Percentiles rank a stretch among this genome's conserved stretches.
Conservation (phyloP, 768 basidiomycete species). For the Cystofilobasidium macerans region DNA sequence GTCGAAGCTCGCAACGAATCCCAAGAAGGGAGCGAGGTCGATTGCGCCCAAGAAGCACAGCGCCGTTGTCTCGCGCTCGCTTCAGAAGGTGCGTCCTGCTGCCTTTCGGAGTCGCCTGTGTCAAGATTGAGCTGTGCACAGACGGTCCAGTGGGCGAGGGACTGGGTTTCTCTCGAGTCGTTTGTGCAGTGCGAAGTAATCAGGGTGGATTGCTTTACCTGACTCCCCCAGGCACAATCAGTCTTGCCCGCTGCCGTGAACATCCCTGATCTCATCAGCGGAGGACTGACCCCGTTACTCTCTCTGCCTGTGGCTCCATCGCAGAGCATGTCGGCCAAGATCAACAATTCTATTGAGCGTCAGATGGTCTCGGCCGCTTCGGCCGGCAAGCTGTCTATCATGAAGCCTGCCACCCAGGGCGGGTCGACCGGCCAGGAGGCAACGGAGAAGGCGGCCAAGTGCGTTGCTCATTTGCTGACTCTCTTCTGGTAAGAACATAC, state of each 20-base stretch:
- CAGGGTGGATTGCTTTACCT: too few relatives aligned
- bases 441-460: slow-evolving; percentile 7
- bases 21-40: slow-evolving; percentile 67
- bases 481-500: too few relatives aligned
- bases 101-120: too few relatives aligned
- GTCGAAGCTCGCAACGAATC: slow-evolving; percentile 52
- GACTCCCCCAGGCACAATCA: too few relatives aligned
- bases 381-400: slow-evolving; percentile 78
- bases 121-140: too few relatives aligned
- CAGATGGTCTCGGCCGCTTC: slow-evolving; percentile 86
- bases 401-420: slow-evolving; percentile 46
- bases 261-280: slow-evolving; percentile 18
- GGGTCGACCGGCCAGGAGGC: not conserved
- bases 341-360: slow-evolving; percentile 79
- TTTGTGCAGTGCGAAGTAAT: too few relatives aligned
- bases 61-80: slow-evolving; percentile 60
- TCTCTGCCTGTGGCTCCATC: not conserved
- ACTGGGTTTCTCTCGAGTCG: too few relatives aligned
- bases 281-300: not conserved
- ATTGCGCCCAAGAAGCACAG: slow-evolving; percentile 71
- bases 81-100: slow-evolving; percentile 58
- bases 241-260: not conserved
- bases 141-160: too few relatives aligned
- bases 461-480: too few relatives aligned
- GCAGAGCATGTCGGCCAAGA: slow-evolving; percentile 75